Percentiles rank a stretch among this genome's conserved stretches.
Conservation (phyloP, 345 rosid species). For the Eucalyptus melliodora region DNA sequence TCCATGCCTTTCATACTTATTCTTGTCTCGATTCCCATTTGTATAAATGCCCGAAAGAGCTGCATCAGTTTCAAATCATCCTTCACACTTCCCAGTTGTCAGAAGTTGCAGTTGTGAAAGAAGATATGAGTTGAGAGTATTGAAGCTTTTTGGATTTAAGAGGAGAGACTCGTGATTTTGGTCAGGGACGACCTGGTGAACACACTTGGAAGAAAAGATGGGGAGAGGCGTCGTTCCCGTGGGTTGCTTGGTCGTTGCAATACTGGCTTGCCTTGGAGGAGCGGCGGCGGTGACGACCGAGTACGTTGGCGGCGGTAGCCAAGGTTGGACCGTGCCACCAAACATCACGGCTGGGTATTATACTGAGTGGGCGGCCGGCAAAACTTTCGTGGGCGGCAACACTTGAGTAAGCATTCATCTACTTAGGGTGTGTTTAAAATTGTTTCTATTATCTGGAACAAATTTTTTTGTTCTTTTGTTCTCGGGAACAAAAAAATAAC, state of each 20-base stretch:
- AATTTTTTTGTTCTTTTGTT: too few species aligned
- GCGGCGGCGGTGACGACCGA: neutral
- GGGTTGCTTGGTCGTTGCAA: neutral
- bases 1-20: neutral
- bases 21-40: neutral
- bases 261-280: neutral
- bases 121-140: neutral
- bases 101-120: neutral
- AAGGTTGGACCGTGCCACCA: neutral
- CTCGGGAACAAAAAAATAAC: too few species aligned
- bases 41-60: neutral
- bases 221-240: neutral
- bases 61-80: neutral
- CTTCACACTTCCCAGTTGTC: neutral
- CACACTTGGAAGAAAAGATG: neutral
- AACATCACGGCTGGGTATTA: neutral
- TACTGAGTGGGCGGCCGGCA: neutral
- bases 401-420: neutral
- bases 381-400: neutral
- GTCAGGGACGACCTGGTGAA: neutral
- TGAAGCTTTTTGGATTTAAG: neutral
- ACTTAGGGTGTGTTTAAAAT: too few species aligned
- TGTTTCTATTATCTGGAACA: accelerated
- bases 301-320: neutral
- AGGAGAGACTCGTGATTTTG: neutral